A percentile compares a stretch with the other conserved stretches of the same genome.
phyloP scores from a whole-genome alignment of 192 early-diverging fungal species.

The Coemansia biformis region DNA sequence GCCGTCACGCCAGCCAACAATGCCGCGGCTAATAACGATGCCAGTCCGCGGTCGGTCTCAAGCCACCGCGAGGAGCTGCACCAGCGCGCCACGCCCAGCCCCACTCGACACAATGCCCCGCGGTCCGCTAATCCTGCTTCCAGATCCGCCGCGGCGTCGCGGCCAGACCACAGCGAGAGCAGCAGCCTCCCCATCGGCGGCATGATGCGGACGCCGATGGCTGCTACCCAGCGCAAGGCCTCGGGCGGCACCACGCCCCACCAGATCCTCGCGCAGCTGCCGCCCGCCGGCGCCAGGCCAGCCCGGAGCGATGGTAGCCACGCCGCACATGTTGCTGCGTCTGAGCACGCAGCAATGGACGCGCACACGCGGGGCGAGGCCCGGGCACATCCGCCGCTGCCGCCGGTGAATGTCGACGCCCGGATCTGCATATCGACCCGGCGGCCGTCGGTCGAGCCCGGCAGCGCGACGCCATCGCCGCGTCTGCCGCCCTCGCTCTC shows the following conservation, averaged over 20 bases:
- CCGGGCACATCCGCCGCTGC: constrained; percentile 2
- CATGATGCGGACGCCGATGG: constrained; percentile 28
- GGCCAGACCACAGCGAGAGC: constrained; percentile 2
- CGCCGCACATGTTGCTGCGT: too few species aligned
- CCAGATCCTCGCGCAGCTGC: too few species aligned
- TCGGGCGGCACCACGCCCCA: too few species aligned
- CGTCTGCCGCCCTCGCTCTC: too few species aligned
- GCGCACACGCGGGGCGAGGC: constrained; percentile 1
- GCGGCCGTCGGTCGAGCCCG: constrained; percentile 8
- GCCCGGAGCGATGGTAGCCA: constrained; percentile 8
- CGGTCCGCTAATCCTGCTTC: constrained; percentile 4
- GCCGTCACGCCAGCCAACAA: constrained; percentile 7
- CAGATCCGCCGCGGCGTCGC: constrained; percentile 5
- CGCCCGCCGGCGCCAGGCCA: too few species aligned
- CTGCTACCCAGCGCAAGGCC: too few species aligned
- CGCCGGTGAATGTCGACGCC: constrained; percentile 15
- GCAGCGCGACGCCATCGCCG: constrained; percentile 7
- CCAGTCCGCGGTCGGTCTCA: background rate
- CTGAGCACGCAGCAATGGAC: too few species aligned
- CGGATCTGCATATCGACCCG: constrained; percentile 40
- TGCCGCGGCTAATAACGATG: background rate
- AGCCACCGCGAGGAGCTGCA: constrained; percentile 10
- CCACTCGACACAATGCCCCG: constrained; percentile 14
- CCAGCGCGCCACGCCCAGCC: too few species aligned
- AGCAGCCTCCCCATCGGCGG: constrained; percentile 29